phyloP scores from a whole-genome alignment of 2,329 filamentous ascomycete genomes.

The Acarospora socialis region DNA sequence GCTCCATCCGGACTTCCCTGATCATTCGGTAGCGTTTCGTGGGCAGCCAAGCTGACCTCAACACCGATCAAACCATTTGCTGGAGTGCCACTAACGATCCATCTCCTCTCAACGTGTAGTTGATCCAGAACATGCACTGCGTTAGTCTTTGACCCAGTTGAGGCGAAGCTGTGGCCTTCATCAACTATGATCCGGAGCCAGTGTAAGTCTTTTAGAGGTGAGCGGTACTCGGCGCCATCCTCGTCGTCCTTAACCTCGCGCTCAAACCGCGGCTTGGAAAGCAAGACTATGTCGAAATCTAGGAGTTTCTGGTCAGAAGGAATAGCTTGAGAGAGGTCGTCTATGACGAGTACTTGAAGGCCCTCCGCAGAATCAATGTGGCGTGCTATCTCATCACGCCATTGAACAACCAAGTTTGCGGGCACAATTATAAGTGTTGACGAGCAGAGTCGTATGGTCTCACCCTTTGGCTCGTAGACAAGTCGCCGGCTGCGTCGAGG shows the following conservation, averaged over 20 bases:
- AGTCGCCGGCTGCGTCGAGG: constrained; percentile 27
- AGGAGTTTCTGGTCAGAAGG: constrained; percentile 46
- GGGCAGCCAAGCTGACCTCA: constrained; percentile 41
- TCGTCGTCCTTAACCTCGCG: constrained; percentile 42
- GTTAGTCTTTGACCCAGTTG: constrained; percentile 43
- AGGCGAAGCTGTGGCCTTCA: constrained; percentile 75
- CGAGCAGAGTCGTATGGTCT: constrained; percentile 45
- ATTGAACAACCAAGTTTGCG: constrained; percentile 69
- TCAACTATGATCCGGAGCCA: constrained; percentile 87
- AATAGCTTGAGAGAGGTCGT: constrained; percentile 36
- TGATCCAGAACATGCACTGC: constrained; percentile 40
- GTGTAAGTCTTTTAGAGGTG: constrained; percentile 55
- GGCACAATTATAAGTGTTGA: constrained; percentile 70
- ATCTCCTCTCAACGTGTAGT: constrained; percentile 53
- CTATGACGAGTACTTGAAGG: constrained; percentile 51
- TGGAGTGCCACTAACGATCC: constrained; percentile 85
- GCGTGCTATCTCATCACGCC: constrained; percentile 65
- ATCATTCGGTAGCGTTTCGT: constrained; percentile 25
- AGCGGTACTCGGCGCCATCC: constrained; percentile 39
- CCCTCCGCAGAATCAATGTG: constrained; percentile 49
- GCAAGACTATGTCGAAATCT: constrained; percentile 61
- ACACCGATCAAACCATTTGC: constrained; percentile 70
- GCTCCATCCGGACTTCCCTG: constrained; percentile 20
- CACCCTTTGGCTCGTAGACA: constrained; percentile 27
- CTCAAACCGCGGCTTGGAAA: constrained; percentile 62